Evolutionary conservation across 768 basidiomycete species (phyloP).

Genomic region (Podaxis rugospora): DNA sequence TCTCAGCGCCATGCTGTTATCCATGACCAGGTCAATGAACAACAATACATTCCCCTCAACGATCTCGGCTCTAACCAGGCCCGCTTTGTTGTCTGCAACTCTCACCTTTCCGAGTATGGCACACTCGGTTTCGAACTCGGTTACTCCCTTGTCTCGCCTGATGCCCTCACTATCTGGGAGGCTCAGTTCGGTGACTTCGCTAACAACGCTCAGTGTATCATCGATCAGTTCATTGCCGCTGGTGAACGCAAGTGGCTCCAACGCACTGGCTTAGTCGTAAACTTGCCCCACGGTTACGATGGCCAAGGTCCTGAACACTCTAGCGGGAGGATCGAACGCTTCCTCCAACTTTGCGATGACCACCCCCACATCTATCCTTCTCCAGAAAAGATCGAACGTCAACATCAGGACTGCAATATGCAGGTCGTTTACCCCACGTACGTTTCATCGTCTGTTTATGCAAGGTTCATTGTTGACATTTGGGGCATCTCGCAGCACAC

Average conservation of each 20-base stretch:
- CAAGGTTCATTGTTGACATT: background rate
- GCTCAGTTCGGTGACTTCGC: slow-evolving; percentile 99
- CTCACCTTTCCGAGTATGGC: slow-evolving; percentile 93
- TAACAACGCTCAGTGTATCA: slow-evolving; percentile 96
- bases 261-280: slow-evolving; percentile 86
- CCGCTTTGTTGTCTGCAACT: slow-evolving; percentile 95
- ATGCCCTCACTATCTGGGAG: slow-evolving; percentile 93
- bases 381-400: slow-evolving; percentile 84
- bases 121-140: slow-evolving; percentile 96
- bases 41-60: slow-evolving; percentile 86
- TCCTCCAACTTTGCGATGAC: slow-evolving; percentile 97
- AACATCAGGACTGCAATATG: slow-evolving; percentile 99
- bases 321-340: slow-evolving; percentile 90
- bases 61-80: slow-evolving; percentile 86
- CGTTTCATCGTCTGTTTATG: slow-evolving; percentile 24
- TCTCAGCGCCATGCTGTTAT: slow-evolving; percentile 97
- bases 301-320: slow-evolving; percentile 99
- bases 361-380: slow-evolving; percentile 90
- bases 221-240: slow-evolving; percentile 97
- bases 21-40: slow-evolving; percentile 92
- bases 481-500: slow-evolving; percentile 52
- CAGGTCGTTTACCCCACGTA: slow-evolving; percentile 97
- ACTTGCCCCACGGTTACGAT: slow-evolving; percentile 92
- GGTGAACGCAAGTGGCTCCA: slow-evolving; percentile 99
- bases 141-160: slow-evolving; percentile 95